Conservation (phyloP, 1,284 basidiomycete genomes). For the Trichosporon sp. region DNA sequence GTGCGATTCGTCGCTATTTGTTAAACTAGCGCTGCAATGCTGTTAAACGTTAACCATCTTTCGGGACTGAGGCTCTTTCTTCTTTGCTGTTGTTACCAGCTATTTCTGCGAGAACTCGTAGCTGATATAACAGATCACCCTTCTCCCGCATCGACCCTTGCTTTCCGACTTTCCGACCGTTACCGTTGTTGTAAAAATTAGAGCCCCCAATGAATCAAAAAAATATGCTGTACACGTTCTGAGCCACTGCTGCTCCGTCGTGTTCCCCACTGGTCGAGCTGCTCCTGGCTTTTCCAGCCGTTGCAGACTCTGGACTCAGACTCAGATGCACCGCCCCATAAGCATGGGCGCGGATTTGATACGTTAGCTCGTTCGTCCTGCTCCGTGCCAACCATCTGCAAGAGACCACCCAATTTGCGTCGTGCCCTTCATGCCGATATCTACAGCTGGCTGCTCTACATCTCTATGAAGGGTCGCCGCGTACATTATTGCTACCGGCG, state of each 20-base stretch:
- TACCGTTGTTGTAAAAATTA: too few relatives aligned
- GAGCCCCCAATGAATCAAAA: too few relatives aligned
- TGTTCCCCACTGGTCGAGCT: too few relatives aligned
- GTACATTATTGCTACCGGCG: not conserved
- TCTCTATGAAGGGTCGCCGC: not conserved
- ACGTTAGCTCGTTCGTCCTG: not conserved
- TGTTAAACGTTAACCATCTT: conserved; percentile 92
- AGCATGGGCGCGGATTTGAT: not conserved
- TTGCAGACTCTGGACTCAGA: too few relatives aligned
- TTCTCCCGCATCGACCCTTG: not conserved
- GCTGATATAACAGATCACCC: not conserved
- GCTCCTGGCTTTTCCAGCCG: too few relatives aligned
- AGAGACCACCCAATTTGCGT: not conserved
- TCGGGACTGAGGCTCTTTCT: conserved; percentile 74
- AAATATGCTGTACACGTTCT: too few relatives aligned
- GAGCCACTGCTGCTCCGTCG: too few relatives aligned
- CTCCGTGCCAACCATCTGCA: not conserved
- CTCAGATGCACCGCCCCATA: too few relatives aligned
- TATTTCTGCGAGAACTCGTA: not conserved
- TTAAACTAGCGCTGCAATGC: conserved; percentile 62
- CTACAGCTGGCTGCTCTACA: not conserved
- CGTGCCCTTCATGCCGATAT: not conserved
- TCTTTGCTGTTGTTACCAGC: not conserved
- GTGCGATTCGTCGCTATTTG: conserved; percentile 52
- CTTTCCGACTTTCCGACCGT: too few relatives aligned